Evolutionary conservation across 78 protist genomes (phyloP).

Genomic region (Dictyostelium intermedium): DNA sequence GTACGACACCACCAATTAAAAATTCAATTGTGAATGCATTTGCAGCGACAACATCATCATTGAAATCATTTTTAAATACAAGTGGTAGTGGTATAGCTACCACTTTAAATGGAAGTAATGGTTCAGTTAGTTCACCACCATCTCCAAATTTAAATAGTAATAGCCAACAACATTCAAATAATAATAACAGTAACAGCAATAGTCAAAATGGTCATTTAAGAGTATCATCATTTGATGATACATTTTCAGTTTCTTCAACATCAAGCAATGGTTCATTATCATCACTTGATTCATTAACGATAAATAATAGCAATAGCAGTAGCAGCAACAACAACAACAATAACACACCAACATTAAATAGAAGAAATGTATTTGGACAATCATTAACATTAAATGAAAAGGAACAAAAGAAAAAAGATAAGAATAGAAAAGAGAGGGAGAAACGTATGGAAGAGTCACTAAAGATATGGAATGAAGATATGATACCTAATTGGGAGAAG

Average conservation of each 20-base stretch:
- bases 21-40: neutral
- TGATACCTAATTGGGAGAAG: conserved; percentile 64
- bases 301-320: neutral
- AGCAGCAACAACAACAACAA: neutral
- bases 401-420: conserved; percentile 66
- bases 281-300: neutral
- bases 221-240: conserved; percentile 9
- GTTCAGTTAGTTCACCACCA: neutral
- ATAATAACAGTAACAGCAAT: neutral
- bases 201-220: conserved; percentile 5
- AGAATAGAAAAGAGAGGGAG: conserved; percentile 54
- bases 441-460: conserved; percentile 62
- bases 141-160: neutral
- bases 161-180: neutral
- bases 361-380: neutral
- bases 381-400: conserved; percentile 15
- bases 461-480: conserved; percentile 58
- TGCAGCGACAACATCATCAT: neutral
- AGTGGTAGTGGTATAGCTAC: neutral
- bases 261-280: conserved; percentile 7
- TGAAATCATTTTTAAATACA: neutral
- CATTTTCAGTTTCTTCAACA: conserved; percentile 1
- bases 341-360: conserved; percentile 5
- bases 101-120: neutral
- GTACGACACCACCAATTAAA: neutral